Evolutionary conservation across 2,329 filamentous ascomycete species (phyloP).

Genomic region (Apiospora saccharicola): DNA sequence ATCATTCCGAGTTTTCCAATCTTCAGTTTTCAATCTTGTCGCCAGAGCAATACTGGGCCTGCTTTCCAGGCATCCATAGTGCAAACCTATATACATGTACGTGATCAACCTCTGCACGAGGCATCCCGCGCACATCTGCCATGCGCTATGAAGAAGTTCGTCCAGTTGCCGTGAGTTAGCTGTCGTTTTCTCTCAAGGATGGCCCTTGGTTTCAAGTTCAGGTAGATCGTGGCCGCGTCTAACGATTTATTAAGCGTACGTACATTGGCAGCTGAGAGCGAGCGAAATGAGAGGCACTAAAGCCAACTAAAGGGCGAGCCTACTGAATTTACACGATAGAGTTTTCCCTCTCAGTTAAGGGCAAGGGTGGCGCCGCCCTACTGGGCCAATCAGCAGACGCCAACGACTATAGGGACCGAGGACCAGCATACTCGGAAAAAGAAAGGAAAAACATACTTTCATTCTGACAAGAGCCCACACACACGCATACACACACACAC

Average conservation of each 20-base stretch:
- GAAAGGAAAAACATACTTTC: not conserved
- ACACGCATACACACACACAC: not conserved
- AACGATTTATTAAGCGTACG: not conserved
- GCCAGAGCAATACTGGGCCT: conserved; percentile 6
- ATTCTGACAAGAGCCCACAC: not conserved
- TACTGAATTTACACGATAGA: conserved; percentile 3
- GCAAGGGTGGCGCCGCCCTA: not conserved
- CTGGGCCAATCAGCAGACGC: not conserved
- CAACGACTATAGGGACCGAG: conserved; percentile 11
- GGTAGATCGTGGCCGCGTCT: not conserved
- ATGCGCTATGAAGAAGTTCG: conserved; percentile 18
- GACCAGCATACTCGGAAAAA: not conserved
- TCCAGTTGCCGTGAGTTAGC: not conserved
- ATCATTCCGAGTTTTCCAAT: not conserved
- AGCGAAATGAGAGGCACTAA: conserved; percentile 12
- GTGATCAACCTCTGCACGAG: not conserved
- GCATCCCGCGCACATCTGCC: conserved; percentile 5
- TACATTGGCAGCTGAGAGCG: not conserved
- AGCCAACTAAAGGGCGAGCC: conserved; percentile 1
- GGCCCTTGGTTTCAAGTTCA: conserved; percentile 19
- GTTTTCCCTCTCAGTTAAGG: not conserved
- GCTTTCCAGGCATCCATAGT: not conserved
- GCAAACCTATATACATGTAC: not conserved
- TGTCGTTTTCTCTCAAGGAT: not conserved
- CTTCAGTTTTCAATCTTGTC: not conserved